Conservation (phyloP, 805 yeast genomes). For the Blastobotrys mokoenaii region DNA sequence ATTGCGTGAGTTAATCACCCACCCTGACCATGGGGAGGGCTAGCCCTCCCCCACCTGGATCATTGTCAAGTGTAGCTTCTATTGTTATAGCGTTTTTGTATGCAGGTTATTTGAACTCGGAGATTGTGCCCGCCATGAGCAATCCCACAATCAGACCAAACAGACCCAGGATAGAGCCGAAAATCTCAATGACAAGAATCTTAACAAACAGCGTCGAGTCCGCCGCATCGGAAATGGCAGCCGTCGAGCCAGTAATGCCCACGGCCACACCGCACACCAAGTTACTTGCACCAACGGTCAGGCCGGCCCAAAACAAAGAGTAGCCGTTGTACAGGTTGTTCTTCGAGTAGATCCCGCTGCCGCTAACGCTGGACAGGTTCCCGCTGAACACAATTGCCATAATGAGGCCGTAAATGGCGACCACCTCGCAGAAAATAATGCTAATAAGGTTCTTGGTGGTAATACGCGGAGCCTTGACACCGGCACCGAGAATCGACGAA, state of each 20-base stretch:
- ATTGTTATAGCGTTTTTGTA: background rate
- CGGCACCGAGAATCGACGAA: slow-evolving; percentile 90
- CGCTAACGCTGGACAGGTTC: slow-evolving; percentile 60
- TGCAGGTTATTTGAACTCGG: slow-evolving; percentile 53
- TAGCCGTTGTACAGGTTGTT: slow-evolving; percentile 91
- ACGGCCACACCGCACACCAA: slow-evolving; percentile 95
- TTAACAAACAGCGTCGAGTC: slow-evolving; percentile 92
- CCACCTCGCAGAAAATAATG: slow-evolving; percentile 98
- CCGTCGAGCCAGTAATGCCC: slow-evolving; percentile 97
- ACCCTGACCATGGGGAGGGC: too few species aligned
- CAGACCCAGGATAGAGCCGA: slow-evolving; percentile 91
- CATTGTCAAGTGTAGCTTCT: too few species aligned
- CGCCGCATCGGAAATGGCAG: slow-evolving; percentile 96
- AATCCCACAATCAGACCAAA: slow-evolving; percentile 97
- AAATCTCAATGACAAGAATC: slow-evolving; percentile 93
- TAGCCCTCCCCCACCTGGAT: too few species aligned
- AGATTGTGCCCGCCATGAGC: slow-evolving; percentile 93
- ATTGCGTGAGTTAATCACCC: too few species aligned
- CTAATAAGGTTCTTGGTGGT: slow-evolving; percentile 95
- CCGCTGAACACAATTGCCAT: slow-evolving; percentile 96
- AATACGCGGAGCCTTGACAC: slow-evolving; percentile 95
- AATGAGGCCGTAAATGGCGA: slow-evolving; percentile 94
- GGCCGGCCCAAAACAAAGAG: slow-evolving; percentile 95
- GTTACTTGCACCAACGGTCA: slow-evolving; percentile 90
- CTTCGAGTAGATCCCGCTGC: slow-evolving; percentile 58